Conservation (phyloP, 768 basidiomycete genomes). For the Auricularia heimuer region DNA sequence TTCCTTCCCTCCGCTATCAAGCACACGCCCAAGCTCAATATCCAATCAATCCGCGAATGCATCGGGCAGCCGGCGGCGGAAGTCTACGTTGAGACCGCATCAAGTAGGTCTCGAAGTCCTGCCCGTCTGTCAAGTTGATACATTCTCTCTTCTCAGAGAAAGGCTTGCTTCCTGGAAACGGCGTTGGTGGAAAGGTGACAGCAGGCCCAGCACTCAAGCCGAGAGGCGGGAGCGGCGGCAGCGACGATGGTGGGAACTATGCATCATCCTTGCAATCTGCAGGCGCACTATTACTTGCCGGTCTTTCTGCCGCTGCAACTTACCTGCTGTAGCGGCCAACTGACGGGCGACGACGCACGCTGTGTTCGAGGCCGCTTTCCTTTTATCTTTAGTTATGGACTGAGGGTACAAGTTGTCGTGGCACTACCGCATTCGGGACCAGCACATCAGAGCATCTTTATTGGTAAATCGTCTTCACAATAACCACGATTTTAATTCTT, state of each 20-base stretch:
- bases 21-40: slow-evolving; percentile 4
- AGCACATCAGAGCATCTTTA: too few relatives aligned
- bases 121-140: not conserved
- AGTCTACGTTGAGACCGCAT: not conserved
- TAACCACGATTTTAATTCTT: not conserved
- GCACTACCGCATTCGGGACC: too few relatives aligned
- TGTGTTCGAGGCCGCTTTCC: too few relatives aligned
- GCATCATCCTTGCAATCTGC: too few relatives aligned
- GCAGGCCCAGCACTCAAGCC: not conserved
- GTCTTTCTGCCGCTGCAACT: too few relatives aligned
- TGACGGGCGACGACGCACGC: too few relatives aligned
- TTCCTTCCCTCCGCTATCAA: slow-evolving; percentile 30
- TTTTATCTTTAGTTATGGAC: too few relatives aligned
- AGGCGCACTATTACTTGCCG: too few relatives aligned
- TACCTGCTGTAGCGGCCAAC: too few relatives aligned
- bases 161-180: not conserved
- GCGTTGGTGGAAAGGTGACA: not conserved
- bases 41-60: not conserved
- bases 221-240: too few relatives aligned
- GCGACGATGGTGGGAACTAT: too few relatives aligned
- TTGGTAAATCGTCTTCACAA: not conserved
- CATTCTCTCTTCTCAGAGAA: not conserved
- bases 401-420: too few relatives aligned
- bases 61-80: not conserved
- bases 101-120: not conserved